Percentiles rank a stretch among this genome's conserved stretches.
phyloP scores from a whole-genome alignment of 371 early-diverging fungal genomes.

The Haplosporangium sp. region DNA sequence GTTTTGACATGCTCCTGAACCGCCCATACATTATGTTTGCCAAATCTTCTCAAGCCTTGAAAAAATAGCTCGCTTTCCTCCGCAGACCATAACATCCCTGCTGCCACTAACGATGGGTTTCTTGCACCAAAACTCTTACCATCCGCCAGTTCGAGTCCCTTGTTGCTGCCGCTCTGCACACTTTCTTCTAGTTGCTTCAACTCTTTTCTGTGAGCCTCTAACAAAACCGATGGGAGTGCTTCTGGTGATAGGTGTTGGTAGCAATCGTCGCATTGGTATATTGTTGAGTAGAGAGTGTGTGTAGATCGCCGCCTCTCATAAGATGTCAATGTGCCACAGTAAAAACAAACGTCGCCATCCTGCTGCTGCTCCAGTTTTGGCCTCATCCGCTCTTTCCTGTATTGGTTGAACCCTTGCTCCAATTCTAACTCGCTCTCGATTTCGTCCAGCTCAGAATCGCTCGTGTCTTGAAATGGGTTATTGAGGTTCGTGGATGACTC shows the following conservation, averaged over 20 bases:
- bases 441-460: conserved; percentile 31
- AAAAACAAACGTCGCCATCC: conserved; percentile 31
- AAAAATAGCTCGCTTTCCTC: conserved; percentile 42
- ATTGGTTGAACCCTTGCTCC: conserved; percentile 5
- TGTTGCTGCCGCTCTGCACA: no score
- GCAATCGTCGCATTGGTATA: conserved; percentile 15
- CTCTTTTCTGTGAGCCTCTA: neutral
- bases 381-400: neutral
- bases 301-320: conserved; percentile 7
- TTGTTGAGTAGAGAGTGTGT: conserved; percentile 6
- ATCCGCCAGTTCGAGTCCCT: no score
- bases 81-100: conserved; percentile 37
- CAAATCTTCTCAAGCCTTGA: conserved; percentile 42
- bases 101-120: conserved; percentile 24
- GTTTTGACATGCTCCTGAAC: conserved; percentile 35
- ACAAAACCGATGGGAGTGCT: neutral
- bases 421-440: conserved; percentile 30
- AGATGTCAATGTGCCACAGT: conserved; percentile 20
- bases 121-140: conserved; percentile 5
- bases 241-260: no score
- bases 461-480: conserved; percentile 18
- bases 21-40: conserved; percentile 53
- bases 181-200: neutral
- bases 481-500: conserved; percentile 12
- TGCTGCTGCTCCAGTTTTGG: conserved; percentile 4